Base-by-base conservation (phyloP, 306 rosid genomes). In the Quercus alba region DNA sequence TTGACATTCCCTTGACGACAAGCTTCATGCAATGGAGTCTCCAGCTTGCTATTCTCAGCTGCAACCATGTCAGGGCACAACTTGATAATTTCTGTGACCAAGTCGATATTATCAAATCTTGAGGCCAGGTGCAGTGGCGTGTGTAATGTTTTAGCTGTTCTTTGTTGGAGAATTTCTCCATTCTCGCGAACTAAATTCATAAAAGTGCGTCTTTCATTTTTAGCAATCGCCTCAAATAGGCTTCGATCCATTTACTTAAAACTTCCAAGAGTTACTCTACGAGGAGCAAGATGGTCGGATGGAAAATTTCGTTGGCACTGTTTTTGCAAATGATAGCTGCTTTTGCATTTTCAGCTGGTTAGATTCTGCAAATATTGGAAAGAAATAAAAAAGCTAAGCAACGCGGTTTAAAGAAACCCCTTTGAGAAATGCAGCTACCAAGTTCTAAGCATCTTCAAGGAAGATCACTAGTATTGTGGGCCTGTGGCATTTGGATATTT, bases 11-110 rank as follows among this genome's bases (percentile, higher is more conserved):
- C 92, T 26, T 75, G 68, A 44, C 72, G 58, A 76, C 93, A 90
- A 74, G 92, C 95, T 68, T 89, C 93, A 30, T 89, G 93, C 23
- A 88, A 13, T 21, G 95, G 95, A 41, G 95, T 92, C 82, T 90
- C 92, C 46, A 72, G 44, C 70, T 75, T 73, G 30, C 76, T 82
- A 78, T 93, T 88, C 81, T 85, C 88, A 8, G 89, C 84, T 72
- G 82, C 75, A 61, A 84, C 94, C 94, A 93, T 79, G 55, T 90
- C 89, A 23, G 97, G 96, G 52, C 75, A 78, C 56, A 88, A 4
- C 78, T 75, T 86, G 20, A 85, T 51, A 38, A 89, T 93, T 33
- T 85, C 91, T 14, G 78, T 72, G 25, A 86, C 95, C 46, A 89
- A 77, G 28, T 84, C 87, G 14, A 28, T 14, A 75, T 84, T 84